Conservation (phyloP, 495 filamentous ascomycete genomes). For the Aspergillus leporis region DNA sequence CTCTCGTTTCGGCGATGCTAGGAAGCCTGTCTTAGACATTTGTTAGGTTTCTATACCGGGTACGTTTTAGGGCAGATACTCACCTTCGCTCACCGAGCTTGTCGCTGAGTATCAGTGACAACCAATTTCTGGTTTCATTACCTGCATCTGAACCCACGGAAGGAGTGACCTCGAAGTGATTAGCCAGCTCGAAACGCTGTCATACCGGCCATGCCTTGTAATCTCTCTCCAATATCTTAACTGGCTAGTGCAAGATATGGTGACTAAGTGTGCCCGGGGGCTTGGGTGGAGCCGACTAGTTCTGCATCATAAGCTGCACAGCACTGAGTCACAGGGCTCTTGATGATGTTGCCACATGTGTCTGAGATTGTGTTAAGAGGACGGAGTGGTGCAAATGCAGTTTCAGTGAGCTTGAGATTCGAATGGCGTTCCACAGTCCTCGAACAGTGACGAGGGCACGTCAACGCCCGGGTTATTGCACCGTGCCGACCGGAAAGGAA, state of each 20-base stretch:
- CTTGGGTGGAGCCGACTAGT: slow-evolving; percentile 54
- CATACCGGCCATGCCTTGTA: slow-evolving; percentile 33
- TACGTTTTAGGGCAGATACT: too few relatives aligned
- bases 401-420: slow-evolving; percentile 50
- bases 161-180: neutral
- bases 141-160: neutral
- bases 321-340: slow-evolving; percentile 51
- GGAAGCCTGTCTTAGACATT: too few relatives aligned
- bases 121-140: too few relatives aligned
- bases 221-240: slow-evolving; percentile 47
- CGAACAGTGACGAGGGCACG: too few relatives aligned
- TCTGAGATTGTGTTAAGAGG: slow-evolving; percentile 54
- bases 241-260: slow-evolving; percentile 48
- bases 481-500: too few relatives aligned
- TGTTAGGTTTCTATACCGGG: too few relatives aligned
- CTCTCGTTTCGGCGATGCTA: too few relatives aligned
- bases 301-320: slow-evolving; percentile 52
- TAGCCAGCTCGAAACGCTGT: too few relatives aligned
- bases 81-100: too few relatives aligned
- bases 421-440: slow-evolving; percentile 32
- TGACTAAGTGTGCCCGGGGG: slow-evolving; percentile 56
- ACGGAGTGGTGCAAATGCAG: slow-evolving; percentile 53
- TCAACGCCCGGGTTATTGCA: too few relatives aligned
- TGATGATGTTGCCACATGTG: slow-evolving; percentile 48
- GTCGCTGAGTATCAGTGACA: too few relatives aligned